phyloP scores from a whole-genome alignment of 768 basidiomycete species.

The Boletus patriciae region DNA sequence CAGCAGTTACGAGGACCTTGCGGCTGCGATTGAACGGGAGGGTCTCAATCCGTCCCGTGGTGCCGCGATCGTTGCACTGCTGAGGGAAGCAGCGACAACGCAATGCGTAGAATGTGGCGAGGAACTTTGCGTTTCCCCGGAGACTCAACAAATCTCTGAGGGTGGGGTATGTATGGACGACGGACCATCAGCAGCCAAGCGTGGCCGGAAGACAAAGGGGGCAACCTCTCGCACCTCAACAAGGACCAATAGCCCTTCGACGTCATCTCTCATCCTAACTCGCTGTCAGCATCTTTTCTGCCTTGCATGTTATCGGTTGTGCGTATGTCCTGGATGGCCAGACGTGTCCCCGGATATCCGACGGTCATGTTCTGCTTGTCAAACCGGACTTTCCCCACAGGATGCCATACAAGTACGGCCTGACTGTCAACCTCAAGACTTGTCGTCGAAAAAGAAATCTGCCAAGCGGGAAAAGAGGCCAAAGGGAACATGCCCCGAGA shows the following conservation, averaged over 20 bases:
- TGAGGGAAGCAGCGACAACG: conserved; percentile 84
- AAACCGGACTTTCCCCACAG: conserved; percentile 56
- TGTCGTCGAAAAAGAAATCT: conserved; percentile 57
- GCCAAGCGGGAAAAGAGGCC: conserved; percentile 65
- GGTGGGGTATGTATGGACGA: conserved; percentile 52
- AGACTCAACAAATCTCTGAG: conserved; percentile 40
- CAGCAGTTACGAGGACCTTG: conserved; percentile 72
- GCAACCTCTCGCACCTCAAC: conserved; percentile 65
- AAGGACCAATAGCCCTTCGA: conserved; percentile 69
- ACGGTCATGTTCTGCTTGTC: conserved; percentile 77
- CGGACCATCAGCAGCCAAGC: conserved; percentile 48
- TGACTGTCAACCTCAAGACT: conserved; percentile 47
- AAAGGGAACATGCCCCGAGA: conserved; percentile 53
- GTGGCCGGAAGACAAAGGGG: conserved; percentile 55
- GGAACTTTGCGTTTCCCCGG: conserved; percentile 62
- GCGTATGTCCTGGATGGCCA: conserved; percentile 82
- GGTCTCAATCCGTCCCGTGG: conserved; percentile 79
- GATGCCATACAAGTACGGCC: conserved; percentile 85
- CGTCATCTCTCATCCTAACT: conserved; percentile 71
- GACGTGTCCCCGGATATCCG: conserved; percentile 56
- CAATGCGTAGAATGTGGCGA: conserved; percentile 86
- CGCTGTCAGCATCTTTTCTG: conserved; percentile 96
- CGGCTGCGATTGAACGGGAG: conserved; percentile 69
- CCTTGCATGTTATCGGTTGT: conserved; percentile 74
- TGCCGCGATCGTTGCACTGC: conserved; percentile 75